A percentile compares a stretch with the other conserved stretches of the same genome.
Evolutionary conservation across 2,329 filamentous ascomycete genomes (phyloP).

Genomic region (Apiospora kogelbergensis): DNA sequence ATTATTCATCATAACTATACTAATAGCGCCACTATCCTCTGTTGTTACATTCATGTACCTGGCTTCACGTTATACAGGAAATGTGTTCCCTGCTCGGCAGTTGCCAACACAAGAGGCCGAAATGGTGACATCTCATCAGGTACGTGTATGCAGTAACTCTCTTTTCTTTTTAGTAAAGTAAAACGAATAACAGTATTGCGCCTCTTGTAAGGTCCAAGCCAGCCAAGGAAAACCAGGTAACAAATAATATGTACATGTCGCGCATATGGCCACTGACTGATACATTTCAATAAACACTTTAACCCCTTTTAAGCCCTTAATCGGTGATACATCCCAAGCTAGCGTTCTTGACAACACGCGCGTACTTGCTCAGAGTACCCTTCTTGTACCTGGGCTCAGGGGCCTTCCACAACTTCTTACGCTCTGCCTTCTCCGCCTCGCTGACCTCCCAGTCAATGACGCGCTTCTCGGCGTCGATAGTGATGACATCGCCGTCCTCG

Average conservation of each 20-base stretch:
- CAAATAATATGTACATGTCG: conserved; percentile 3
- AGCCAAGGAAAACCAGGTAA: not conserved
- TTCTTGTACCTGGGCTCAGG: conserved; percentile 59
- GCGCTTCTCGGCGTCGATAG: conserved; percentile 77
- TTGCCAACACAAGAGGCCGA: not conserved
- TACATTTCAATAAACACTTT: not conserved
- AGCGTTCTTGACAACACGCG: conserved; percentile 56
- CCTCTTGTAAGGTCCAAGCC: conserved; percentile 6
- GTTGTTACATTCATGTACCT: not conserved
- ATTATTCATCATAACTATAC: not conserved
- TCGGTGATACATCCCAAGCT: conserved; percentile 59
- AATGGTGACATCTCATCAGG: not conserved
- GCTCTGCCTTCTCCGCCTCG: conserved; percentile 60
- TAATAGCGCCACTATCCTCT: not conserved
- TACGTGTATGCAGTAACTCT: not conserved
- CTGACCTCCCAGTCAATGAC: conserved; percentile 67
- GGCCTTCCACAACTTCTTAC: conserved; percentile 61
- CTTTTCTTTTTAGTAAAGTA: not conserved
- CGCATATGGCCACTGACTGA: not conserved
- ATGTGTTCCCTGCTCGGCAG: not conserved
- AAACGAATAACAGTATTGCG: conserved; percentile 4
- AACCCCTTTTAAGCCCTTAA: conserved; percentile 4
- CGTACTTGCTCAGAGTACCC: conserved; percentile 72
- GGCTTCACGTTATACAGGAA: not conserved
- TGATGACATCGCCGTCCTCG: conserved; percentile 76